Evolutionary conservation across 1,139 yeast genomes (phyloP), one percentile per base, ranked within the genome.

Genomic region (Hyphopichia burtonii): DNA sequence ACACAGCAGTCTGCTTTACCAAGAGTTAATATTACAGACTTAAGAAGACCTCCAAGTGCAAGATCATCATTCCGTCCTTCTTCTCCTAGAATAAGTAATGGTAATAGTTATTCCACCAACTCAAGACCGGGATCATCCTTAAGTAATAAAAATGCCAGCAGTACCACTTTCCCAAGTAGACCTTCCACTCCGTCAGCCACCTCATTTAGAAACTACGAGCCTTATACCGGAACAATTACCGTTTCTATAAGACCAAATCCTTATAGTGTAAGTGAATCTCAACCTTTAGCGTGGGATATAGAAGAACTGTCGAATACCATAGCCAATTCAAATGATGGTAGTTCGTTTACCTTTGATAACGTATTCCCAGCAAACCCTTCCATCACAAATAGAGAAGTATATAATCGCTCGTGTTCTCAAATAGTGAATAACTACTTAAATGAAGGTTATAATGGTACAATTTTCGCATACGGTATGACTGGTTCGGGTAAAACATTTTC

Each of bases 401-500:
- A 86, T 58, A 67, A 68, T 25, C 64, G 65, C 16, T 70, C 85
- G 1, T 91, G 90, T 35, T 66, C 75, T 25, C 80, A 79, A 2
- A 68, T 89, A 35, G 82, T 91, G 2, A 65, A 73, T 20, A 79
- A 83, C 47, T 83, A 88, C 44, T 68, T 89, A 49, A 49, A 64
- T 35, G 83, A 83, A 30, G 96, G 96, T 0, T 90, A 70, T 59
- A 89, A 90, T 56, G 95, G 93, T 9, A 91, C 96, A 0, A 83
- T 91, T 1, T 89, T 91, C 62, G 96, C 96, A 2, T 89, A 90
- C 57, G 96, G 96, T 39, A 87, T 87, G 91, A 89, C 98, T 0
- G 98, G 98, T 0, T 88, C 96, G 1, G 98, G 98, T 27, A 91
- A 91, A 60, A 91, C 98, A 0, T 86, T 80, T 57, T 84, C 95